Evolutionary conservation across 352 stramenopile species (phyloP).

Genomic region (Phytophthora litchii): DNA sequence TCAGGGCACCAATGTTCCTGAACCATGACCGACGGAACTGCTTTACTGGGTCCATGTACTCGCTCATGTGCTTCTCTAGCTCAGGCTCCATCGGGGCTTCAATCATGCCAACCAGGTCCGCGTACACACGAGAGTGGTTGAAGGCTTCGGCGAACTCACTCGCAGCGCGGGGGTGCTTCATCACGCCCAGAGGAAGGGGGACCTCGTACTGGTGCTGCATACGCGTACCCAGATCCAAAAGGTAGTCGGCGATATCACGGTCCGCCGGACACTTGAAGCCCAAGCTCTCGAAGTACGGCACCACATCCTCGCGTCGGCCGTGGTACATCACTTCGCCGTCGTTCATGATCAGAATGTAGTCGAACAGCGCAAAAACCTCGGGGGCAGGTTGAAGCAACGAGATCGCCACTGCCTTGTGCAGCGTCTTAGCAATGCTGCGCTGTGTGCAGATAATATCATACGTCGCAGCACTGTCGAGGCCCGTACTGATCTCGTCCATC

Average conservation of each 20-base stretch:
- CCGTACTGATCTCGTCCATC: slow-evolving; percentile 76
- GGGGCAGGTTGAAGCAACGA: slow-evolving; percentile 84
- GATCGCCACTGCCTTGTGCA: slow-evolving; percentile 59
- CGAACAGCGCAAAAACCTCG: slow-evolving; percentile 52
- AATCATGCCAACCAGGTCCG: slow-evolving; percentile 13
- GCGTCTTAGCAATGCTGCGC: slow-evolving; percentile 39
- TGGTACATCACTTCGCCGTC: slow-evolving; percentile 48
- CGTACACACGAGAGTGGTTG: slow-evolving; percentile 30
- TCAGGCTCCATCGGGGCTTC: slow-evolving; percentile 23
- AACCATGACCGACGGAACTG: slow-evolving; percentile 27
- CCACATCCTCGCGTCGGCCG: slow-evolving; percentile 22
- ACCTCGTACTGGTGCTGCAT: slow-evolving; percentile 48
- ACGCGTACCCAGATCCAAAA: slow-evolving; percentile 42
- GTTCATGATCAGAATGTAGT: slow-evolving; percentile 50
- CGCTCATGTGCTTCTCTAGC: slow-evolving; percentile 25
- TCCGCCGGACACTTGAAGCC: slow-evolving; percentile 27
- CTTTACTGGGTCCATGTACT: slow-evolving; percentile 25
- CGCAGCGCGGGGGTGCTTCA: slow-evolving; percentile 19
- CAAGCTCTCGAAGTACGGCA: slow-evolving; percentile 29
- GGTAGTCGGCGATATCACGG: slow-evolving; percentile 27
- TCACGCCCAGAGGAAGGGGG: slow-evolving; percentile 11
- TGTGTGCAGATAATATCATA: slow-evolving; percentile 52
- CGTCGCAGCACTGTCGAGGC: slow-evolving; percentile 48
- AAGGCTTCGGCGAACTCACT: slow-evolving; percentile 8
- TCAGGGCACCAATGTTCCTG: slow-evolving; percentile 23